A percentile compares a stretch with the other conserved stretches of the same genome.
These are phyloP conservation scores for Crithidia sp. DNA, from an alignment of 208 protist species.

Conservation along the genomic window DNA sequence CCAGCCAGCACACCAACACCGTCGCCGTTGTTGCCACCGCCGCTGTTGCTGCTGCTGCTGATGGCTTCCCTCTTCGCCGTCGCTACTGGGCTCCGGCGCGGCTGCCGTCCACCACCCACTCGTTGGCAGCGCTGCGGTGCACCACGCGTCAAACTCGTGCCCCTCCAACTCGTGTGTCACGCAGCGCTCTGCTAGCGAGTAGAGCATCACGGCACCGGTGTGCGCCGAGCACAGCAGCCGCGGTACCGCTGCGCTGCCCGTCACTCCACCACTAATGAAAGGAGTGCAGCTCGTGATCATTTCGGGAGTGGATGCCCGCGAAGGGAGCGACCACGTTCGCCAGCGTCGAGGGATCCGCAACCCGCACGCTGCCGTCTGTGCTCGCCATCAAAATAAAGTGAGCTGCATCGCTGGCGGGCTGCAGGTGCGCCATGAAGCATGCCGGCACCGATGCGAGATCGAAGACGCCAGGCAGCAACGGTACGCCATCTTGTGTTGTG, in stretches of 20 bases:
- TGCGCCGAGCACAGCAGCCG: slow-evolving; percentile 77
- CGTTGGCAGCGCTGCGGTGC: slow-evolving; percentile 53
- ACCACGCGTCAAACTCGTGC: slow-evolving; percentile 90
- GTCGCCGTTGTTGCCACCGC: slow-evolving; percentile 7
- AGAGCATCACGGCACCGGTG: slow-evolving; percentile 60
- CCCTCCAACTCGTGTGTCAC: slow-evolving; percentile 46
- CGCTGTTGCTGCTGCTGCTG: background rate
- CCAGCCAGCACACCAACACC: too few species aligned
- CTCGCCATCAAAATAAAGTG: slow-evolving; percentile 47
- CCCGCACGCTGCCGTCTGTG: slow-evolving; percentile 75
- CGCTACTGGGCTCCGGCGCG: background rate
- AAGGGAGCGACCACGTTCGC: slow-evolving; percentile 25
- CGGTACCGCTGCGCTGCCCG: background rate
- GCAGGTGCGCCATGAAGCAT: slow-evolving; percentile 4
- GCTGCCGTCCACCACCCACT: slow-evolving; percentile 10
- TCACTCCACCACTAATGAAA: slow-evolving; percentile 19
- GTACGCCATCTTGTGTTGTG: background rate
- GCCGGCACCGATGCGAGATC: slow-evolving; percentile 41
- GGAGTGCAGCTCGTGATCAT: slow-evolving; percentile 84
- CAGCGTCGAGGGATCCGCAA: slow-evolving; percentile 40
- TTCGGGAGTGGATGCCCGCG: slow-evolving; percentile 45
- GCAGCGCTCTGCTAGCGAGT: slow-evolving; percentile 31
- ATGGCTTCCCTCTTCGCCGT: background rate
- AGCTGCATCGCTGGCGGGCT: background rate
- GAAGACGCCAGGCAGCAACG: slow-evolving; percentile 73